Evolutionary conservation across 352 stramenopile genomes (phyloP).

Genomic region (Phytophthora nicotianae): DNA sequence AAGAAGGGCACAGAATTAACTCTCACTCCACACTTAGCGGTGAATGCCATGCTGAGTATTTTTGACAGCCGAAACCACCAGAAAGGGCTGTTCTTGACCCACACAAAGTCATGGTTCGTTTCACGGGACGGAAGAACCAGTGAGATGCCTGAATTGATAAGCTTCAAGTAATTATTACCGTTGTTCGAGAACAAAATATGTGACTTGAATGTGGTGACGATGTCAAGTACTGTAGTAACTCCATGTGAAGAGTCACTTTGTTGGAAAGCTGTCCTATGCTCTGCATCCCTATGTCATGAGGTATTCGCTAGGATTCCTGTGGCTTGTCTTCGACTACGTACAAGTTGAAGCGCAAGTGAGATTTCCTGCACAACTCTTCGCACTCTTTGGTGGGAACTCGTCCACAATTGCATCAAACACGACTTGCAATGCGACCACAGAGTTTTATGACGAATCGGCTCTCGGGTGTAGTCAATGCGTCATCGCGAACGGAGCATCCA

Average conservation of each 20-base stretch:
- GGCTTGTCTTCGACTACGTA: slow-evolving; percentile 1
- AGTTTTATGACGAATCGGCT: slow-evolving; percentile 67
- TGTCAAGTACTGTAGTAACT: slow-evolving; percentile 13
- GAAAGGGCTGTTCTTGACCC: not conserved
- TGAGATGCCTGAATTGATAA: no score
- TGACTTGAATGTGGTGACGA: no score
- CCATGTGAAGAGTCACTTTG: slow-evolving; percentile 37
- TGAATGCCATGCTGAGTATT: slow-evolving; percentile 20
- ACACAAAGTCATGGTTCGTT: slow-evolving; percentile 14
- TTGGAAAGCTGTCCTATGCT: slow-evolving; percentile 12
- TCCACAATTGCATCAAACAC: slow-evolving; percentile 10
- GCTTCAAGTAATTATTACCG: slow-evolving; percentile 9
- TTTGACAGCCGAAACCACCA: slow-evolving; percentile 37
- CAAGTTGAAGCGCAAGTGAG: slow-evolving; percentile 19
- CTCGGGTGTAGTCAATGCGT: slow-evolving; percentile 62
- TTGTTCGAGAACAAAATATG: no score
- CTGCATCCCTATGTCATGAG: slow-evolving; percentile 4
- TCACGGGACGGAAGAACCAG: slow-evolving; percentile 10
- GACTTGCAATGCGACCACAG: slow-evolving; percentile 38
- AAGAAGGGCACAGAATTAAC: slow-evolving; percentile 1
- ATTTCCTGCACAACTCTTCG: slow-evolving; percentile 20
- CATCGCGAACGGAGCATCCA: slow-evolving; percentile 37
- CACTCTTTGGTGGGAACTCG: slow-evolving; percentile 1
- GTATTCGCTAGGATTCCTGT: slow-evolving; percentile 13
- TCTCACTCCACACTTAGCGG: not conserved